Conservation (phyloP, 116 monocot species). For the Dioscorea cayenensis region DNA sequence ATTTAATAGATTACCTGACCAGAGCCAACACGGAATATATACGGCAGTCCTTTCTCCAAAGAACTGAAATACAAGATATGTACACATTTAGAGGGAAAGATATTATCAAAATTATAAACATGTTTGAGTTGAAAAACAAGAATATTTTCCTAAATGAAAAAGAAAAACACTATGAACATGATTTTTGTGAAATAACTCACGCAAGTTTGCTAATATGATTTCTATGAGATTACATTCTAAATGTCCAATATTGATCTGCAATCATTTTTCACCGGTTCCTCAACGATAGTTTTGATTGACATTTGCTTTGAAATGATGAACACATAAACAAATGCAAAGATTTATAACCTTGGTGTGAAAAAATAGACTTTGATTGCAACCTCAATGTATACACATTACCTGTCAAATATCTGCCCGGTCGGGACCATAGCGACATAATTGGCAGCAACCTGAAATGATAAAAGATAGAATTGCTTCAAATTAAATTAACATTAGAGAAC, state of each 20-base stretch:
- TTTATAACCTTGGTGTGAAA: neutral
- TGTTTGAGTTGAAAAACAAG: neutral
- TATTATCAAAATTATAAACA: neutral
- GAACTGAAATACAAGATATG: constrained; percentile 41
- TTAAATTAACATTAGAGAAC: no score
- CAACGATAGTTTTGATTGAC: neutral
- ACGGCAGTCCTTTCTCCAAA: constrained; percentile 84
- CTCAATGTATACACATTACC: constrained; percentile 22
- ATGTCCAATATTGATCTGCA: no score
- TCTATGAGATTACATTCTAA: no score
- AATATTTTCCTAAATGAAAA: neutral
- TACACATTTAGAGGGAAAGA: neutral
- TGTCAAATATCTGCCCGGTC: constrained; percentile 92
- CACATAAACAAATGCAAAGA: neutral
- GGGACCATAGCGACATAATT: constrained; percentile 95
- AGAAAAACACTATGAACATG: neutral
- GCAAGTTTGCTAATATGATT: no score
- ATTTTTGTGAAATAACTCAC: neutral
- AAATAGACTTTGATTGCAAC: neutral
- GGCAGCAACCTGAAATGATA: constrained; percentile 69
- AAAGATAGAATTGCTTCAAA: neutral
- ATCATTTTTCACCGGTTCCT: no score
- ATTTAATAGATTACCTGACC: constrained; percentile 53
- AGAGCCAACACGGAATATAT: constrained; percentile 88
- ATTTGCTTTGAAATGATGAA: neutral